These are phyloP conservation scores for Calcarisporium arbuscula DNA, from an alignment of 2,329 filamentous ascomycete genomes.

Conservation along the genomic window DNA sequence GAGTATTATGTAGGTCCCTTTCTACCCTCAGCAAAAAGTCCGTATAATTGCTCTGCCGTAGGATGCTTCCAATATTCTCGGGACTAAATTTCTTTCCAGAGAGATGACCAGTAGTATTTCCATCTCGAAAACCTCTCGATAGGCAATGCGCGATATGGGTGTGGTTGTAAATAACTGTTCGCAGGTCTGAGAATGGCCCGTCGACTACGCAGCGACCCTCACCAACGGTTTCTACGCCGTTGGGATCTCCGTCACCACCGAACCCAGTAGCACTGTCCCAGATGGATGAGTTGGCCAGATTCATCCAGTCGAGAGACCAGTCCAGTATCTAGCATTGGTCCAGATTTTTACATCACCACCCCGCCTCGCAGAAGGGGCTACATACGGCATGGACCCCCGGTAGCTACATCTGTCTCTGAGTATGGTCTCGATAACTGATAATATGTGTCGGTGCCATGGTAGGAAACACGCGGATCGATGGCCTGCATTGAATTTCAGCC, in stretches of 20 bases:
- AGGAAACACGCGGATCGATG: slow-evolving; percentile 8
- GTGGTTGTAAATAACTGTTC: slow-evolving; percentile 11
- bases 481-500: not conserved
- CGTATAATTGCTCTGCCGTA: slow-evolving; percentile 1
- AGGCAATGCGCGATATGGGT: slow-evolving; percentile 6
- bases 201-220: slow-evolving; percentile 9
- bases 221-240: slow-evolving; percentile 6
- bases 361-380: too few species aligned
- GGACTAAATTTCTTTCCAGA: slow-evolving; percentile 5
- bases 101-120: not conserved
- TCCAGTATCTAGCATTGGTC: slow-evolving; percentile 6
- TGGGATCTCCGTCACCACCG: slow-evolving; percentile 10
- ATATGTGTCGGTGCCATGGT: slow-evolving; percentile 6
- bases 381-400: too few species aligned
- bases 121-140: slow-evolving; percentile 6
- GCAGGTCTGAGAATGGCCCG: slow-evolving; percentile 11
- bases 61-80: slow-evolving; percentile 2
- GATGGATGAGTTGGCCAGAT: slow-evolving; percentile 11
- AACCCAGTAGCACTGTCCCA: slow-evolving; percentile 10
- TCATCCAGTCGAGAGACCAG: slow-evolving; percentile 13
- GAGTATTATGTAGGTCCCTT: slow-evolving; percentile 6
- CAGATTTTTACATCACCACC: slow-evolving; percentile 2
- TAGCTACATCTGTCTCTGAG: not conserved
- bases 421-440: not conserved
- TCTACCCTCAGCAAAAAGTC: slow-evolving; percentile 5